Conservation (phyloP, 2,329 filamentous ascomycete species). For the Apiospora sp. region DNA sequence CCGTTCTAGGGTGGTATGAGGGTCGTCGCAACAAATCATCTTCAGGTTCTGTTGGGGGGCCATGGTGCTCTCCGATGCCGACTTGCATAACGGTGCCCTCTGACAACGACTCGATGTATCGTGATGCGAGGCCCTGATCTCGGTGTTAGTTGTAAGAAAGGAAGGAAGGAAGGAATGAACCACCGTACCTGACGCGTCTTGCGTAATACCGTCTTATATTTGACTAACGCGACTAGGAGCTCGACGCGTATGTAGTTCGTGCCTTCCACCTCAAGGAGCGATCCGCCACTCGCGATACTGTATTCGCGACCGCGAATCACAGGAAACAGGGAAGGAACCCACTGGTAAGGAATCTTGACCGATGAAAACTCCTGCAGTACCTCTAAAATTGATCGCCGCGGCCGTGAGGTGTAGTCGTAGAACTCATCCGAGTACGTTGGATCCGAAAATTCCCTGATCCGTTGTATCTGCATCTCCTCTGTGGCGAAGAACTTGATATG, state of each 20-base stretch:
- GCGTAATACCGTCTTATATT: slow-evolving; percentile 88
- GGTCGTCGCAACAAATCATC: neutral
- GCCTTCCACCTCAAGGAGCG: slow-evolving; percentile 39
- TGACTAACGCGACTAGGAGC: slow-evolving; percentile 85
- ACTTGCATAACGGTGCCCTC: slow-evolving; percentile 67
- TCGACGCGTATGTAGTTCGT: slow-evolving; percentile 63
- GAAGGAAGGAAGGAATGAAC: too few relatives aligned
- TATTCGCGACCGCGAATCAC: slow-evolving; percentile 89
- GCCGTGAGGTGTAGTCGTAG: slow-evolving; percentile 93
- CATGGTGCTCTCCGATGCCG: slow-evolving; percentile 57
- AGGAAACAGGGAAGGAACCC: slow-evolving; percentile 78
- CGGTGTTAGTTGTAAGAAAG: too few relatives aligned
- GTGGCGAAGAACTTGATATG: slow-evolving; percentile 78
- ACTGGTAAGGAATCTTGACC: slow-evolving; percentile 80
- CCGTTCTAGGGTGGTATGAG: neutral
- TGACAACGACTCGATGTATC: slow-evolving; percentile 76
- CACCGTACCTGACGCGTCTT: slow-evolving; percentile 64
- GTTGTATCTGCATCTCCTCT: slow-evolving; percentile 77
- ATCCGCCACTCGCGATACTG: slow-evolving; percentile 83
- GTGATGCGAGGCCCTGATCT: slow-evolving; percentile 81
- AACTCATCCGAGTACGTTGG: slow-evolving; percentile 87
- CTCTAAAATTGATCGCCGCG: slow-evolving; percentile 89
- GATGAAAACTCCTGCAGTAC: slow-evolving; percentile 89
- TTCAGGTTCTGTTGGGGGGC: slow-evolving; percentile 35
- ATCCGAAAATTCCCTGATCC: slow-evolving; percentile 83